Evolutionary conservation across 768 basidiomycete genomes (phyloP).

Genomic region (Hericium rajendrae): DNA sequence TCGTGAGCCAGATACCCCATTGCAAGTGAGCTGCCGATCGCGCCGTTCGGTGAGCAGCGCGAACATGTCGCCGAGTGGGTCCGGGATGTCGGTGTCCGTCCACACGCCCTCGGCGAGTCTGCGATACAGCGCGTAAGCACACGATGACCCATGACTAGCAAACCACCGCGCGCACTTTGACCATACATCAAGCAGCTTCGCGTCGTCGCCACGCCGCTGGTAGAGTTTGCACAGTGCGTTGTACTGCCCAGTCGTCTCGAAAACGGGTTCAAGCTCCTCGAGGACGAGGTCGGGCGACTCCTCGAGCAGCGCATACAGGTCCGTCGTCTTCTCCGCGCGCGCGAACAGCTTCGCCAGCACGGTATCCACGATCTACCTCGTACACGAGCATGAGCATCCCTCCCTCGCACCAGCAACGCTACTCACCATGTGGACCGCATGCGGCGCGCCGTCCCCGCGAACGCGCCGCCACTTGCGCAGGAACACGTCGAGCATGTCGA

Average conservation of each 20-base stretch:
- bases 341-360: constrained; percentile 69
- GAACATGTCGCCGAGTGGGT: constrained; percentile 56
- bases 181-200: constrained; percentile 59
- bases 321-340: constrained; percentile 46
- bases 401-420: neutral
- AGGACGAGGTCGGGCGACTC: constrained; percentile 44
- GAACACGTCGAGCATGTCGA: constrained; percentile 66
- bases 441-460: constrained; percentile 26
- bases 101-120: constrained; percentile 62
- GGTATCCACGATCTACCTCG: constrained; percentile 64
- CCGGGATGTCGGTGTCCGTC: constrained; percentile 50
- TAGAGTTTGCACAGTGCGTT: constrained; percentile 55
- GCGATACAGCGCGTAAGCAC: neutral
- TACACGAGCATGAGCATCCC: neutral
- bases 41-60: constrained; percentile 44
- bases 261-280: constrained; percentile 50
- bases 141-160: neutral
- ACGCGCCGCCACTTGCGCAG: constrained; percentile 51
- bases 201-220: constrained; percentile 42
- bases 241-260: constrained; percentile 44
- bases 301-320: constrained; percentile 50
- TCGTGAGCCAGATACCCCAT: constrained; percentile 78
- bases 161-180: constrained; percentile 40
- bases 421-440: constrained; percentile 16
- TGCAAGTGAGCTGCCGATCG: constrained; percentile 55